Conservation (phyloP, 78 protist genomes). For the Planoprotostelium fungivorum region DNA sequence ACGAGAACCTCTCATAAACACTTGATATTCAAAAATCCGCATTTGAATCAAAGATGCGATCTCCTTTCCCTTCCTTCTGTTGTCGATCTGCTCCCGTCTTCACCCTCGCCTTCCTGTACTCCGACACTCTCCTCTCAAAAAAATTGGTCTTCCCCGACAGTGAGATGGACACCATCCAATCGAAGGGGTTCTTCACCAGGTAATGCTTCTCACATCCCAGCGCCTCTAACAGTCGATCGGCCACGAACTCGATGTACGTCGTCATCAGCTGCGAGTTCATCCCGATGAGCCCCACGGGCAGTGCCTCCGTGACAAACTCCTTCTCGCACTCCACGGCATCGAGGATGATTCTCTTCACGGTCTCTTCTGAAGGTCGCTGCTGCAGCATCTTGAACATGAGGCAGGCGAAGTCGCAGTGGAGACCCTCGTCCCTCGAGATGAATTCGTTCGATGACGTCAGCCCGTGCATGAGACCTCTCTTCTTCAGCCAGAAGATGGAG, state of each 20-base stretch:
- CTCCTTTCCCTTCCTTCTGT: background rate
- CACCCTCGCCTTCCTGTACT: conserved; percentile 89
- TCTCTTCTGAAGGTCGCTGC: conserved; percentile 13
- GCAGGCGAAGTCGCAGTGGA: conserved; percentile 97
- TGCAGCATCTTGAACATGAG: conserved; percentile 76
- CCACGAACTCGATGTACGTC: conserved; percentile 94
- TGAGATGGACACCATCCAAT: conserved; percentile 96
- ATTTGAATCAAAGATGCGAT: no score
- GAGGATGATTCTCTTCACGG: conserved; percentile 52
- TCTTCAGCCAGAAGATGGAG: conserved; percentile 98
- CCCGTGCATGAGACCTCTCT: conserved; percentile 95
- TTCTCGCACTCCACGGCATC: conserved; percentile 94
- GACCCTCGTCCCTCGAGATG: conserved; percentile 97
- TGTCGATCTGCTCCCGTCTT: background rate
- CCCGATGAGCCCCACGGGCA: conserved; percentile 95
- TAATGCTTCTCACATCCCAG: conserved; percentile 82
- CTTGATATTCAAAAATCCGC: background rate
- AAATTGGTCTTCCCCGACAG: conserved; percentile 96
- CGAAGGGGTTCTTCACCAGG: conserved; percentile 92
- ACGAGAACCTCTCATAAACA: background rate
- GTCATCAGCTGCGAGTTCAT: conserved; percentile 93
- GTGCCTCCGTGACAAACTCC: conserved; percentile 86
- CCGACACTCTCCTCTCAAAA: conserved; percentile 96
- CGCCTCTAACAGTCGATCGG: conserved; percentile 90
- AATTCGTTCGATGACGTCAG: conserved; percentile 95